Conservation (phyloP, 2,329 filamentous ascomycete species). For the Sclerotiophoma versabilis region DNA sequence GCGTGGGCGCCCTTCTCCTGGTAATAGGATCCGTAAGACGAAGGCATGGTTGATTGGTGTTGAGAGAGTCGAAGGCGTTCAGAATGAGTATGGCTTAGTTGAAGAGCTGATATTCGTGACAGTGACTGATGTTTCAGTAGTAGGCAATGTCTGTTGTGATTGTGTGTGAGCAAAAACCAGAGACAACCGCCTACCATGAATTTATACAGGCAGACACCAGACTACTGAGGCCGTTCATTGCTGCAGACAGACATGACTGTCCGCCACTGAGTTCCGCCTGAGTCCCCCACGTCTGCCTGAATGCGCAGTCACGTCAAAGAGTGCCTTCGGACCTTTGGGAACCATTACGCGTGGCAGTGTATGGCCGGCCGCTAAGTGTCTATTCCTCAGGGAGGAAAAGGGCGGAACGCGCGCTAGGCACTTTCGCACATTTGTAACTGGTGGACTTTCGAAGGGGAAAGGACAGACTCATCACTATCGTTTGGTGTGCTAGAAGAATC, state of each 20-base stretch:
- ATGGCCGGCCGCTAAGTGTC: background rate
- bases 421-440: background rate
- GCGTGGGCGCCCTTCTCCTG: constrained; percentile 1
- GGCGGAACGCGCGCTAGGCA: constrained; percentile 8
- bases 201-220: constrained; percentile 5
- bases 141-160: background rate
- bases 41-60: constrained; percentile 11
- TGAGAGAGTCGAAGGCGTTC: background rate
- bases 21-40: constrained; percentile 1
- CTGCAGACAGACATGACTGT: background rate
- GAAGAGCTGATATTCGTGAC: background rate
- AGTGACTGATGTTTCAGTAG: background rate
- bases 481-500: background rate
- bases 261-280: background rate
- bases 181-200: background rate
- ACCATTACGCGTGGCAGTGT: constrained; percentile 15
- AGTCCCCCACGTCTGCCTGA: constrained; percentile 12
- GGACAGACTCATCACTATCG: constrained; percentile 7
- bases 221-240: constrained; percentile 8
- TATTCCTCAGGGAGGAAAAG: constrained; percentile 11
- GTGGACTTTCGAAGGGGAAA: background rate
- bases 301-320: constrained; percentile 1
- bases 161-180: background rate
- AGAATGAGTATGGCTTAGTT: background rate
- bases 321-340: background rate